These are phyloP conservation scores for Auxenochlorella pyrenoidosa DNA, from an alignment of 139 green algal genomes.

Conservation along the genomic window DNA sequence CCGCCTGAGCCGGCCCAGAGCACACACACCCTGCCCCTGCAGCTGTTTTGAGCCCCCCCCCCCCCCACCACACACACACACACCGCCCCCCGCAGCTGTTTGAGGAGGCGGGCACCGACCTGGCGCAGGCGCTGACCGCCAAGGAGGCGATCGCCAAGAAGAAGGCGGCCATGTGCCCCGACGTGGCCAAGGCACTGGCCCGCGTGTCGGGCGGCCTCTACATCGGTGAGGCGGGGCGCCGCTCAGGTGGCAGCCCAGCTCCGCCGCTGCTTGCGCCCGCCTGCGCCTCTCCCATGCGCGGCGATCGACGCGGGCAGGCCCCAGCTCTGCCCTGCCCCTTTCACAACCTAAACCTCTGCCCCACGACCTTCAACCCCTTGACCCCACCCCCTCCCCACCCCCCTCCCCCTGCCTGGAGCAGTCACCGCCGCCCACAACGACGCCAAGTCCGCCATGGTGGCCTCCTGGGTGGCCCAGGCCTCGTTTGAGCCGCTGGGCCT, in stretches of 20 bases:
- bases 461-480: constrained; percentile 90
- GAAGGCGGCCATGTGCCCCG: constrained; percentile 85
- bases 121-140: constrained; percentile 82
- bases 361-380: background rate
- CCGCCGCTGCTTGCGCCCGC: background rate
- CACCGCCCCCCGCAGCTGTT: constrained; percentile 72
- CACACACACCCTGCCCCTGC: too few species aligned
- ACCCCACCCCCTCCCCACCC: constrained; percentile 55
- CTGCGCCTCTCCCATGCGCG: background rate
- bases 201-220: constrained; percentile 84
- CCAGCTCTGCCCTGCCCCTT: too few species aligned
- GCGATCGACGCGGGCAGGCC: background rate
- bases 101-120: constrained; percentile 94
- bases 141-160: constrained; percentile 81
- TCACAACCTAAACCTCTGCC: too few species aligned
- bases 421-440: constrained; percentile 86
- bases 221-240: background rate
- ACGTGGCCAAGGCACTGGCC: constrained; percentile 87
- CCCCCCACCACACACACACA: background rate
- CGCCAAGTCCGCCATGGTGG: constrained; percentile 75
- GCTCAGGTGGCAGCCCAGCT: background rate
- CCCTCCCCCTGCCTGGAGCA: constrained; percentile 38
- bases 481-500: constrained; percentile 97
- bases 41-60: too few species aligned
- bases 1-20: too few species aligned